A percentile compares a stretch with the other conserved stretches of the same genome.
Conservation (phyloP, 2,329 filamentous ascomycete genomes). For the Aspergillus terreus region DNA sequence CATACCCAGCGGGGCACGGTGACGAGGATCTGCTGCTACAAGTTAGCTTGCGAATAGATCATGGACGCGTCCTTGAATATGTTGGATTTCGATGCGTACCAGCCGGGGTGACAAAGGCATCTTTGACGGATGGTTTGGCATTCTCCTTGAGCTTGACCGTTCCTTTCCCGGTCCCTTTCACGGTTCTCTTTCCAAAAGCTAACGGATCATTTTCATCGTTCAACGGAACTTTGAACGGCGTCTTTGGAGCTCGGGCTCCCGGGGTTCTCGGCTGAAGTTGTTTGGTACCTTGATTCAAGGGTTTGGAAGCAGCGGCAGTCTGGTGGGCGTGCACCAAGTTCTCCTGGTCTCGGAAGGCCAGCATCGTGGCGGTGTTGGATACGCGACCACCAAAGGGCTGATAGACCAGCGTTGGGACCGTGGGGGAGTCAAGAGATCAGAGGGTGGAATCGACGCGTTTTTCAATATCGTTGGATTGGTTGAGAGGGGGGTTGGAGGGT, state of each 20-base stretch:
- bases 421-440: constrained; percentile 2
- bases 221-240: constrained; percentile 70
- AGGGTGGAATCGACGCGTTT: background rate
- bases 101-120: constrained; percentile 73
- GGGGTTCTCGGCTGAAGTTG: constrained; percentile 72
- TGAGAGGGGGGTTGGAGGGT: background rate
- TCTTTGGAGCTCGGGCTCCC: constrained; percentile 71
- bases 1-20: constrained; percentile 78
- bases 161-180: constrained; percentile 54
- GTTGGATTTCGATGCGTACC: constrained; percentile 51
- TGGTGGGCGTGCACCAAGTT: constrained; percentile 77
- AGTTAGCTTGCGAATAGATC: constrained; percentile 2
- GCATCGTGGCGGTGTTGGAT: constrained; percentile 53
- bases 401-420: constrained; percentile 13
- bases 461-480: constrained; percentile 5
- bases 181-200: constrained; percentile 56
- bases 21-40: constrained; percentile 54
- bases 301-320: constrained; percentile 66
- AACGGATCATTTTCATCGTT: constrained; percentile 80
- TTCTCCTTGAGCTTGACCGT: constrained; percentile 57
- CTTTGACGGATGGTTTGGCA: constrained; percentile 53
- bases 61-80: no score
- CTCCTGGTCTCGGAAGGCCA: constrained; percentile 80
- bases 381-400: constrained; percentile 10
- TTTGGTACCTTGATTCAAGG: constrained; percentile 62